These are phyloP conservation scores for Saitozyma sp. DNA, from an alignment of 768 basidiomycete genomes.

Conservation along the genomic window DNA sequence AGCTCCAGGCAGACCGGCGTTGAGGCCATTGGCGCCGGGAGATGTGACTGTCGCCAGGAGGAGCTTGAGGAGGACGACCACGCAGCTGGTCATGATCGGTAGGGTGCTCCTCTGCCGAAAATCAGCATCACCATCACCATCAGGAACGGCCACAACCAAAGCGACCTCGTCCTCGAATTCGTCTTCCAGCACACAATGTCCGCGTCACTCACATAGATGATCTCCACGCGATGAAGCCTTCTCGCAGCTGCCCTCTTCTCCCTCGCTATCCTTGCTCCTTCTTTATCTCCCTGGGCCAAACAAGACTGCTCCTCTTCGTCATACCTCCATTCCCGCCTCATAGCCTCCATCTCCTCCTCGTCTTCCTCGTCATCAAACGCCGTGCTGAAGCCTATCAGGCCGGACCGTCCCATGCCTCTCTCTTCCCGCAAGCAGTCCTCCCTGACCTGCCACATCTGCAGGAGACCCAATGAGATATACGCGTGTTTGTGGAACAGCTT, in stretches of 20 bases:
- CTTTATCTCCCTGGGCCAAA: constrained; percentile 28
- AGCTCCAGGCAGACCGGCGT: constrained; percentile 5
- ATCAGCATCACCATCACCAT: neutral
- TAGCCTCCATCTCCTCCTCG: constrained; percentile 42
- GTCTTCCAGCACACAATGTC: too few relatives aligned
- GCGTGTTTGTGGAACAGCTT: constrained; percentile 84
- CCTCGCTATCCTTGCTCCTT: constrained; percentile 31
- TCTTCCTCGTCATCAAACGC: constrained; percentile 34
- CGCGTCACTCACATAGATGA: constrained; percentile 74
- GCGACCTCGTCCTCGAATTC: neutral
- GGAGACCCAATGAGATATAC: constrained; percentile 80
- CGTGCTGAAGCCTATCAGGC: constrained; percentile 45
- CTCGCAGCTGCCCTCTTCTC: constrained; percentile 61
- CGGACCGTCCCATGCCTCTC: constrained; percentile 70
- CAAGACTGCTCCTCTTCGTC: constrained; percentile 66
- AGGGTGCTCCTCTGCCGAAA: constrained; percentile 70
- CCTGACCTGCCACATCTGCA: constrained; percentile 92
- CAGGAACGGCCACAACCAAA: neutral
- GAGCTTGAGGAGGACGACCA: constrained; percentile 87
- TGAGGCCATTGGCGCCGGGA: constrained; percentile 53
- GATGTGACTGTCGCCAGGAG: constrained; percentile 90
- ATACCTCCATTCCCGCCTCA: constrained; percentile 50
- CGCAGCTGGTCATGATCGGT: constrained; percentile 82
- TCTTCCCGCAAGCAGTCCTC: constrained; percentile 94
- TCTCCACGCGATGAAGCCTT: constrained; percentile 83